Evolutionary conservation across 2,329 filamentous ascomycete genomes (phyloP).

Genomic region (Apiospora rasikravindrae): DNA sequence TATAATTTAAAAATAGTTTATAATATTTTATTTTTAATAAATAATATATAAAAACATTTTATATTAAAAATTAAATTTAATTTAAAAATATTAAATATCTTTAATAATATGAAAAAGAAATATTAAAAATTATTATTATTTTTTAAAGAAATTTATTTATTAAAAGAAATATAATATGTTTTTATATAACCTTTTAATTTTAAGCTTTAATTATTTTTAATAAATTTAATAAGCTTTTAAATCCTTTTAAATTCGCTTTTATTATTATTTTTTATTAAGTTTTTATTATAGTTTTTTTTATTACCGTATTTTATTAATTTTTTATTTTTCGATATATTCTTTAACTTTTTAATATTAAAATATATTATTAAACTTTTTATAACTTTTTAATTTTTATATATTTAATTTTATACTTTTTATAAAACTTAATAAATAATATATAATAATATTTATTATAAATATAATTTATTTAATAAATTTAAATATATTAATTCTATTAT

Average conservation of each 20-base stretch:
- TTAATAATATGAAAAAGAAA: not conserved
- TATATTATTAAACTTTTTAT: not conserved
- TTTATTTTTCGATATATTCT: not conserved
- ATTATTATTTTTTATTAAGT: accelerated
- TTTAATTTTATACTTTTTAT: not conserved
- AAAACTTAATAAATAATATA: not conserved
- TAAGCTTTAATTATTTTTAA: not conserved
- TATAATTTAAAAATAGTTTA: not conserved
- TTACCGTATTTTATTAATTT: not conserved
- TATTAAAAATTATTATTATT: not conserved
- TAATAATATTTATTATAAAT: not conserved
- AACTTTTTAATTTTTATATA: not conserved
- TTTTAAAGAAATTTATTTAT: not conserved
- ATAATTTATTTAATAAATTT: no score
- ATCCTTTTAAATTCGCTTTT: not conserved
- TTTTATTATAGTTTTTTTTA: not conserved
- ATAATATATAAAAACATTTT: not conserved
- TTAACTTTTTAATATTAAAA: not conserved
- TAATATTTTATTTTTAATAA: not conserved
- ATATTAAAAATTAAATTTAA: not conserved
- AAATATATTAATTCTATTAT: no score
- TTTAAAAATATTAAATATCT: not conserved
- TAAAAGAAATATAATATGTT: not conserved
- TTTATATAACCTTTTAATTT: not conserved
- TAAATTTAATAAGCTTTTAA: not conserved